A percentile compares a stretch with the other conserved stretches of the same genome.
Evolutionary conservation across 352 stramenopile species (phyloP).

Genomic region (Bremia lactucae): DNA sequence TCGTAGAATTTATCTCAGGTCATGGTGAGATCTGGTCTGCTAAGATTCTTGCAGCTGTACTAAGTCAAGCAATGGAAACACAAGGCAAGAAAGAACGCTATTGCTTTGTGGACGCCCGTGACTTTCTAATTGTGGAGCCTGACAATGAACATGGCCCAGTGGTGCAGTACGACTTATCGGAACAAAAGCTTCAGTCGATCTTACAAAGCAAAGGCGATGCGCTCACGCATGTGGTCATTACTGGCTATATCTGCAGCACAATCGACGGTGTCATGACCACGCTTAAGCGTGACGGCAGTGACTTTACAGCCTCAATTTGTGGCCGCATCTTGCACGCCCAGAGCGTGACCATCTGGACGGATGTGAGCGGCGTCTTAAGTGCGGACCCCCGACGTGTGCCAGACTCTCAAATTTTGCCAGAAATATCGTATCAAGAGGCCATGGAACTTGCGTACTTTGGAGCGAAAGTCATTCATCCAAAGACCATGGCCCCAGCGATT

Average conservation of each 20-base stretch:
- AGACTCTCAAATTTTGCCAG: constrained; percentile 79
- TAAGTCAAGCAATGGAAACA: constrained; percentile 30
- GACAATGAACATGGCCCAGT: constrained; percentile 70
- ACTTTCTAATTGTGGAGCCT: constrained; percentile 76
- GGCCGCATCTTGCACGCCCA: constrained; percentile 85
- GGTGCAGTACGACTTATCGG: constrained; percentile 68
- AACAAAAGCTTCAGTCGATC: constrained; percentile 48
- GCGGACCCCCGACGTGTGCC: constrained; percentile 92
- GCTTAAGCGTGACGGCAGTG: constrained; percentile 92
- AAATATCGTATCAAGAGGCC: constrained; percentile 95
- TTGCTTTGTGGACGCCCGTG: constrained; percentile 88
- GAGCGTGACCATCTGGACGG: constrained; percentile 95
- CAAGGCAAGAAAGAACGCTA: constrained; percentile 59
- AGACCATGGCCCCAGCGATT: constrained; percentile 90
- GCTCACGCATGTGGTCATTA: constrained; percentile 87
- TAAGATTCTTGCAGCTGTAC: constrained; percentile 82
- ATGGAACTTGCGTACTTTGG: constrained; percentile 98
- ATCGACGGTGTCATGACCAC: constrained; percentile 92
- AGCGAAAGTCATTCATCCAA: constrained; percentile 95
- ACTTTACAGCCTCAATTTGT: constrained; percentile 96
- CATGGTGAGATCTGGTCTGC: constrained; percentile 94
- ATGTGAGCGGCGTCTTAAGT: constrained; percentile 92
- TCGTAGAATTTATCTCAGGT: constrained; percentile 90
- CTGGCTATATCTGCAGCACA: constrained; percentile 94
- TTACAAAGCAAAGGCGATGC: constrained; percentile 29